Evolutionary conservation across 73 alveolate genomes (phyloP).

Genomic region (Tetrahymena thermophila): DNA sequence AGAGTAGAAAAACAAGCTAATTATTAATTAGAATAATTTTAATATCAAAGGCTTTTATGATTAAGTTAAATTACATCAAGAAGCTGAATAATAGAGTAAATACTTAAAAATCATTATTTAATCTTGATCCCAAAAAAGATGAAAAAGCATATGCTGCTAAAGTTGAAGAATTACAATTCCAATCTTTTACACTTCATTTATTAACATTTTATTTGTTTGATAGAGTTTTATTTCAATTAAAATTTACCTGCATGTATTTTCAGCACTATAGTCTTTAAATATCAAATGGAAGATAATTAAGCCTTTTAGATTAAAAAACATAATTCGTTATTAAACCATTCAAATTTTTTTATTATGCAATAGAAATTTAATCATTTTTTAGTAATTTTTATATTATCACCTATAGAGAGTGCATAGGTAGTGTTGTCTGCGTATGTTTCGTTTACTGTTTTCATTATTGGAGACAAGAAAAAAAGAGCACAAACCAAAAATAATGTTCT

Average conservation of each 20-base stretch:
- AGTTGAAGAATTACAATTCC: neutral
- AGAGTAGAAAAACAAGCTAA: neutral
- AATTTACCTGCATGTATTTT: neutral
- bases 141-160: neutral
- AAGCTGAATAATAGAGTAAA: neutral
- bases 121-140: neutral
- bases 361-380: neutral
- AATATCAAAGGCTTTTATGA: neutral
- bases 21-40: neutral
- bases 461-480: neutral
- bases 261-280: neutral
- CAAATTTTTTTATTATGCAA: neutral
- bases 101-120: neutral
- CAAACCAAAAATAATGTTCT: neutral
- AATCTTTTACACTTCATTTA: neutral
- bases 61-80: neutral
- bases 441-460: neutral
- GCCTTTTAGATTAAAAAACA: neutral
- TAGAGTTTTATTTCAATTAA: neutral
- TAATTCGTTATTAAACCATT: too few relatives aligned
- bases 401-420: neutral
- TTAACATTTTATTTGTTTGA: neutral
- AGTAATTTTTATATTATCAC: neutral
- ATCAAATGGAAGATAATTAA: neutral
- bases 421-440: neutral